Percentiles rank a stretch among this genome's conserved stretches.
phyloP scores from a whole-genome alignment of 2,329 filamentous ascomycete genomes.

The Ophiostoma novo-ulmi region DNA sequence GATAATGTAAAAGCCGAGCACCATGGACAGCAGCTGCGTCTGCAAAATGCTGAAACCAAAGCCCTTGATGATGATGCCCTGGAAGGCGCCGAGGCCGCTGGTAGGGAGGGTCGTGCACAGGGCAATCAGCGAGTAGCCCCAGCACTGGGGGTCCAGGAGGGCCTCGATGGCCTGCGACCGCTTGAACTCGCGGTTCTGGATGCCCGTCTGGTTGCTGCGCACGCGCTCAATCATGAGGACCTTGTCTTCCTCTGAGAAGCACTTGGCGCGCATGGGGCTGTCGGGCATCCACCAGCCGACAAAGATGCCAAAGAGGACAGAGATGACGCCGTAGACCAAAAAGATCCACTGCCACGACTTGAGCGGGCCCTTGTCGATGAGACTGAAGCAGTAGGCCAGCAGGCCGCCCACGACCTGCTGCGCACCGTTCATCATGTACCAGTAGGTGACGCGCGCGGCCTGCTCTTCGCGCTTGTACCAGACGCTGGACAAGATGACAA shows the following conservation, averaged over 20 bases:
- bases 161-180: constrained; percentile 46
- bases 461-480: constrained; percentile 70
- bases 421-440: constrained; percentile 73
- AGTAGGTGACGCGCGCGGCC: constrained; percentile 60
- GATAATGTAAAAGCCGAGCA: constrained; percentile 69
- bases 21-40: constrained; percentile 71
- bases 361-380: constrained; percentile 49
- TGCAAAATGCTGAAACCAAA: constrained; percentile 61
- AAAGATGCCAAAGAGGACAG: constrained; percentile 60
- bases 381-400: constrained; percentile 58
- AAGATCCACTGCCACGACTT: constrained; percentile 66
- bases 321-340: constrained; percentile 58
- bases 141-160: constrained; percentile 61
- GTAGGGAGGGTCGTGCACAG: constrained; percentile 68
- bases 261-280: constrained; percentile 66
- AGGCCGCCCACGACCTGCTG: constrained; percentile 70
- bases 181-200: constrained; percentile 51
- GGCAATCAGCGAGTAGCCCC: constrained; percentile 59
- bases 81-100: constrained; percentile 66
- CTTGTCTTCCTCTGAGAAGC: constrained; percentile 62
- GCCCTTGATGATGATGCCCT: constrained; percentile 67
- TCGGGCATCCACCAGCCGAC: constrained; percentile 62
- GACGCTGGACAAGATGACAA: constrained; percentile 61
- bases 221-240: constrained; percentile 57
- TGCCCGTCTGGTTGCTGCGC: constrained; percentile 55